phyloP scores from a whole-genome alignment of 257 asterid genomes.

The Solanum stenotomum region DNA sequence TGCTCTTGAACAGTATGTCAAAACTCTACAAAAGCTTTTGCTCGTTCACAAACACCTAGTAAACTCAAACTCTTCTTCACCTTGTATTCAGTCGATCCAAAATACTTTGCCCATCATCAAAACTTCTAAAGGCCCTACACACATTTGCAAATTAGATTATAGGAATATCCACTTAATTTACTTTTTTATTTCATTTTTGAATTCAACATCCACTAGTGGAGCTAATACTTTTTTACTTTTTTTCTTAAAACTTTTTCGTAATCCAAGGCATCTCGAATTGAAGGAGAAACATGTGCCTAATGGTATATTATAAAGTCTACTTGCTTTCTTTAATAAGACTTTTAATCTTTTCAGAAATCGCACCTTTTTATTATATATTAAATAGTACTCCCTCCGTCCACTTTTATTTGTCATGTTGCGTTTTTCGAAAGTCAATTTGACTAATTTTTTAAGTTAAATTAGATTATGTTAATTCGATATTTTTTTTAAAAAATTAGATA shows the following conservation, averaged over 20 bases:
- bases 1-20: too few relatives aligned
- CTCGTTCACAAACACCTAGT: too few relatives aligned
- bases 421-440: too few relatives aligned
- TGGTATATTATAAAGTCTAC: not conserved
- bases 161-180: not conserved
- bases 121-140: not conserved
- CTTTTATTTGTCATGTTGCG: too few relatives aligned
- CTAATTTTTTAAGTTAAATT: too few relatives aligned
- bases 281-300: not conserved
- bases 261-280: not conserved
- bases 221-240: not conserved
- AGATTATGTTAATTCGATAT: too few relatives aligned
- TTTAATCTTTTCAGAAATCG: not conserved
- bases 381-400: too few relatives aligned
- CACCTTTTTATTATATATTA: not conserved
- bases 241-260: not conserved
- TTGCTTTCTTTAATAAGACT: not conserved
- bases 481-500: too few relatives aligned
- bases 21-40: too few relatives aligned
- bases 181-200: not conserved
- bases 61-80: too few relatives aligned
- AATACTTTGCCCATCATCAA: too few relatives aligned
- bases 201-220: not conserved
- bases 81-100: not conserved
- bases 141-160: too few relatives aligned